phyloP scores from a whole-genome alignment of 1,139 yeast genomes.

The Pichia sp. region DNA sequence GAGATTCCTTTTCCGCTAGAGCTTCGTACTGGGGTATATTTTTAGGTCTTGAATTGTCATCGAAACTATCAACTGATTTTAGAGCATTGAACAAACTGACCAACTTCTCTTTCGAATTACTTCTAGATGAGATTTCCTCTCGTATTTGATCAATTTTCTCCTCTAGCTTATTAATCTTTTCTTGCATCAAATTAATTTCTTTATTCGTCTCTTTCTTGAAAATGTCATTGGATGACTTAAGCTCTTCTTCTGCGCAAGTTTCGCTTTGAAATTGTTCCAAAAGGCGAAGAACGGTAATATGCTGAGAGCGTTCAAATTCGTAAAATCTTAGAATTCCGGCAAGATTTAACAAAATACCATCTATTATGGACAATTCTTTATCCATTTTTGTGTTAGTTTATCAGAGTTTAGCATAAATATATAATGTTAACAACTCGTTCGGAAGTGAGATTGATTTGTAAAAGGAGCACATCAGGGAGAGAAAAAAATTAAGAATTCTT shows the following conservation, averaged over 20 bases:
- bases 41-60: background rate
- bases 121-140: slow-evolving; percentile 43
- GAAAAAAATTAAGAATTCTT: slow-evolving; percentile 3
- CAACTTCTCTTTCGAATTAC: slow-evolving; percentile 35
- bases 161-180: slow-evolving; percentile 41
- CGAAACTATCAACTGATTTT: slow-evolving; percentile 21
- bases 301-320: slow-evolving; percentile 26
- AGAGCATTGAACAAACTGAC: slow-evolving; percentile 32
- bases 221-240: slow-evolving; percentile 17
- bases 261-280: slow-evolving; percentile 14
- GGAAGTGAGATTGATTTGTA: no score
- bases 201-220: slow-evolving; percentile 30
- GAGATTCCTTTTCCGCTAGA: background rate
- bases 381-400: slow-evolving; percentile 19
- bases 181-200: slow-evolving; percentile 34
- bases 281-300: slow-evolving; percentile 18
- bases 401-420: no score
- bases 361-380: slow-evolving; percentile 24
- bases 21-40: background rate
- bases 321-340: slow-evolving; percentile 25
- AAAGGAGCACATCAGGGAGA: no score
- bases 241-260: slow-evolving; percentile 19
- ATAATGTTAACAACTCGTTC: no score
- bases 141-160: slow-evolving; percentile 39
- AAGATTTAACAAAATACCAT: slow-evolving; percentile 25